These are phyloP conservation scores for Teratosphaeriaceae sp. DNA, from an alignment of 2,329 filamentous ascomycete genomes.

Conservation along the genomic window DNA sequence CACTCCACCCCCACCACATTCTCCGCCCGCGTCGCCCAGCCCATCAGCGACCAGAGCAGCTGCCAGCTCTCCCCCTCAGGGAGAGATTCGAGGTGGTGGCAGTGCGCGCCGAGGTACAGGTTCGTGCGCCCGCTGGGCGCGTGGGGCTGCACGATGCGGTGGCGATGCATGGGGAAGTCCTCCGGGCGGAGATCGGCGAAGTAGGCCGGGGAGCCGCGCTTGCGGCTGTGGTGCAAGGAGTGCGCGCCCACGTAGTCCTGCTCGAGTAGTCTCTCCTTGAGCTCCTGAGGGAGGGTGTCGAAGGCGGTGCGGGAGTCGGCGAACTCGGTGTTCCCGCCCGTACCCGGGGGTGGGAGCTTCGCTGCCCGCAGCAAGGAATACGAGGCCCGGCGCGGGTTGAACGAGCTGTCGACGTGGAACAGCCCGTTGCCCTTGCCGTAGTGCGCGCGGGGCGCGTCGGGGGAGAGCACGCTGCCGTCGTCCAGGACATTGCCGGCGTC, in stretches of 20 bases:
- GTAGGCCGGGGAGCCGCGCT: slow-evolving; percentile 42
- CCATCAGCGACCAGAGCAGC: slow-evolving; percentile 34
- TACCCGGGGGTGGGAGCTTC: slow-evolving; percentile 41
- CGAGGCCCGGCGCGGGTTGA: slow-evolving; percentile 48
- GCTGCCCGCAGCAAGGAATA: slow-evolving; percentile 48
- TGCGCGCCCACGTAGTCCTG: slow-evolving; percentile 33
- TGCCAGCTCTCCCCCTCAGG: slow-evolving; percentile 27
- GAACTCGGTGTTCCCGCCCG: slow-evolving; percentile 47
- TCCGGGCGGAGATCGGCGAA: slow-evolving; percentile 40
- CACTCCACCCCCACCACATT: slow-evolving; percentile 43
- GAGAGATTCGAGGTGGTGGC: slow-evolving; percentile 44
- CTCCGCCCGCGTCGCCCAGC: slow-evolving; percentile 41
- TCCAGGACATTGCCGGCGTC: slow-evolving; percentile 47
- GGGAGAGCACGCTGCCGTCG: slow-evolving; percentile 4
- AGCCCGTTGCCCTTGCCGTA: slow-evolving; percentile 39
- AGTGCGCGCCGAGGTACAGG: slow-evolving; percentile 46
- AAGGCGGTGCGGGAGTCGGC: slow-evolving; percentile 47
- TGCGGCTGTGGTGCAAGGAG: slow-evolving; percentile 46
- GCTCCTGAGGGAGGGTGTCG: slow-evolving; percentile 34
- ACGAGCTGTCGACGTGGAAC: slow-evolving; percentile 51
- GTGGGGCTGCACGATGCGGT: slow-evolving; percentile 46
- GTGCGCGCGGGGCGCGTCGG: slow-evolving; percentile 7
- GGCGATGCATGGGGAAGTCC: slow-evolving; percentile 31
- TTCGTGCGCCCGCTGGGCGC: slow-evolving; percentile 45
- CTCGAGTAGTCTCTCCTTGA: slow-evolving; percentile 27